These are phyloP conservation scores for Wakefieldia striispora DNA, from an alignment of 768 basidiomycete species.

Conservation along the genomic window DNA sequence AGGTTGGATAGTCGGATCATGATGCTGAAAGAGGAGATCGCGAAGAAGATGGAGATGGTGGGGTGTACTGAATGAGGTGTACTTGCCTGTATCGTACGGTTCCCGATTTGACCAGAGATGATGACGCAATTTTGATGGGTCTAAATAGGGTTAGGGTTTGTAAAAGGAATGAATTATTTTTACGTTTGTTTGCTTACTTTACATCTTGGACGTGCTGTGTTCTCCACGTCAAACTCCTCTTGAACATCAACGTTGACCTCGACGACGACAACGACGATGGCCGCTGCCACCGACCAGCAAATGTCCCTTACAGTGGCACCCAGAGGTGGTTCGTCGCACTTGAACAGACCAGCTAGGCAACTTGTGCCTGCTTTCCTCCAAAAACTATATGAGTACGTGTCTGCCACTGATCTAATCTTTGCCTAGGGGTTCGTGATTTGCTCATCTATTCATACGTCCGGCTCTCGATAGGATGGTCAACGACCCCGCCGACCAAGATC, in stretches of 20 bases:
- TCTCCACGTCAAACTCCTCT: conserved; percentile 2
- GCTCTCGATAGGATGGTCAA: conserved; percentile 76
- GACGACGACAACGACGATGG: conserved; percentile 17
- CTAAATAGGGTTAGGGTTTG: conserved; percentile 9
- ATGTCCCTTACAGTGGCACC: conserved; percentile 52
- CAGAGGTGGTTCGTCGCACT: conserved; percentile 37
- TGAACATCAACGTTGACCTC: conserved; percentile 3
- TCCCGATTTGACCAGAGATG: no score
- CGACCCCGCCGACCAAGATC: conserved; percentile 73
- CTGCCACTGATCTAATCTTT: conserved; percentile 10
- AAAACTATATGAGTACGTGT: conserved; percentile 82
- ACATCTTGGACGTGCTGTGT: conserved; percentile 17
- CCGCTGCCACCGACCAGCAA: conserved; percentile 54
- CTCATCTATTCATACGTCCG: conserved; percentile 8
- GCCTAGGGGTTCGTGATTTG: conserved; percentile 5
- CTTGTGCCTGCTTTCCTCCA: conserved; percentile 83
- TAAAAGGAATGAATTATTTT: conserved; percentile 6
- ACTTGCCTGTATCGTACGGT: no score
- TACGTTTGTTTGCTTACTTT: conserved; percentile 14
- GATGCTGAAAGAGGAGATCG: conserved; percentile 72
- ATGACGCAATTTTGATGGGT: conserved; percentile 1
- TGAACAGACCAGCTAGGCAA: conserved; percentile 47
- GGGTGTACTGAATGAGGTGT: conserved; percentile 20
- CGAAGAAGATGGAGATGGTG: conserved; percentile 52
- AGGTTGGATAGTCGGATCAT: conserved; percentile 67